phyloP scores from a whole-genome alignment of 228 moss, liverwort and hornwort species.

The Sphagnum magellanicum region DNA sequence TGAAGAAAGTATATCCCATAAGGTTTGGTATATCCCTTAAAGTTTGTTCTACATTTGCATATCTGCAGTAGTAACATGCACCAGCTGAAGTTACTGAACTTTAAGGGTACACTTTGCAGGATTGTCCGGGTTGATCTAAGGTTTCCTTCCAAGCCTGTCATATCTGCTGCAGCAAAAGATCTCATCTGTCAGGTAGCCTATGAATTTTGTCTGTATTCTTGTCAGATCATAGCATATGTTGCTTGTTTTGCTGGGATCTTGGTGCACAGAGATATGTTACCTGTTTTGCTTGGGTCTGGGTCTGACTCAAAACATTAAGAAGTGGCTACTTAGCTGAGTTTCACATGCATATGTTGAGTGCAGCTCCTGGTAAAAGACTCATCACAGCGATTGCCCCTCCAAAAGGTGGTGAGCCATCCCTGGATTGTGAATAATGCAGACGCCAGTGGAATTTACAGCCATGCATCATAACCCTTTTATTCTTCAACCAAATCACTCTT shows the following conservation, averaged over 20 bases:
- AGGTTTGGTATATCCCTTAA: not conserved
- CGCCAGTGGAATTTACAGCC: conserved; percentile 43
- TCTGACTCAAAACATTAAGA: too few relatives aligned
- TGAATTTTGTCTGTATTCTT: not conserved
- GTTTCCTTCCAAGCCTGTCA: conserved; percentile 67
- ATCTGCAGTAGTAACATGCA: not conserved
- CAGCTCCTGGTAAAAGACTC: conserved; percentile 91
- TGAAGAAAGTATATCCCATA: not conserved
- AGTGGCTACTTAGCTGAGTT: not conserved
- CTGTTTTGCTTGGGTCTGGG: not conserved
- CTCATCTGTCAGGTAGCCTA: conserved; percentile 68
- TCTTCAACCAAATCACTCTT: not conserved
- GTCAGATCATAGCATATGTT: not conserved
- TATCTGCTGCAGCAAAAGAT: conserved; percentile 75
- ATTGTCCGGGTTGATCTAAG: conserved; percentile 78
- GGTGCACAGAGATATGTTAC: not conserved
- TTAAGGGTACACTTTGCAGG: conserved; percentile 19
- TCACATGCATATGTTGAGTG: not conserved
- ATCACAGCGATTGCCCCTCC: conserved; percentile 59
- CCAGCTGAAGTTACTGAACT: not conserved
- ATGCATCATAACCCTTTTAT: conserved; percentile 7
- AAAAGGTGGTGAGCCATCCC: conserved; percentile 65
- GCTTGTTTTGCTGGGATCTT: not conserved
- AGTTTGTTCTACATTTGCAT: not conserved
- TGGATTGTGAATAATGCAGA: conserved; percentile 85